Base-by-base conservation (phyloP, 2,329 filamentous ascomycete species). In the Fusarium tricinctum region DNA sequence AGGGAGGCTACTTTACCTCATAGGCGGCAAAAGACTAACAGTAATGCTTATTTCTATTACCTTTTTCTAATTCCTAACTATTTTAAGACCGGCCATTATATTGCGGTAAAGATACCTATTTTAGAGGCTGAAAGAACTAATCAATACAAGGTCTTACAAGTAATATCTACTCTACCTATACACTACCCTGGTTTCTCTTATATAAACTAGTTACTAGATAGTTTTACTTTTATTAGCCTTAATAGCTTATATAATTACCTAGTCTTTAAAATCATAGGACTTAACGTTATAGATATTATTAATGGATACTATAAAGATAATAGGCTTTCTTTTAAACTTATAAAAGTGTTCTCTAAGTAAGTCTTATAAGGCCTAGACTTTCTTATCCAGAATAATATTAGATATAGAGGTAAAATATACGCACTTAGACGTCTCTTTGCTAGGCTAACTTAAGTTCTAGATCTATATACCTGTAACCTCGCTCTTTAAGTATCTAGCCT, bases 1-100 rank as follows among this genome's bases (percentile, higher is more conserved):
- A 73, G 66, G 81, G 82, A 35, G 75, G 78, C 12, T 82, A 74
- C 62, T 81, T 79, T 1, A 85, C 82, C 4, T 79, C 81, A 19
- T 84, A 81, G 83, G 77, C 83, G 35, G 81, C 77, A 32, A 73
- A 73, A 33, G 80, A 83, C 20, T 44, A 62, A 26, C 33, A 44
- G 63, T 70, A 26, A 58, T 28, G 50, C 33, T 17, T 35, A n/a
- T 8, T 17, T 3, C 3, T 2, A 6, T 20, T 7, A 9, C 6
- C 17, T 17, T 17, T 33, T 13, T 7, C 43, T 60, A 12, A 59
- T 23, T 13, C 23, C 23, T 26, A 8, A 26, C 23, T 32, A 3
- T 52, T 2, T 0, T 26, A 60, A 58, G 14, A 8, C 45, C 14
- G 13, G 26, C 19, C 45, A 40, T 15, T 68, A 66, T 19, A 57